Conservation (phyloP, 2,329 filamentous ascomycete genomes). For the Aciculosporium take region DNA sequence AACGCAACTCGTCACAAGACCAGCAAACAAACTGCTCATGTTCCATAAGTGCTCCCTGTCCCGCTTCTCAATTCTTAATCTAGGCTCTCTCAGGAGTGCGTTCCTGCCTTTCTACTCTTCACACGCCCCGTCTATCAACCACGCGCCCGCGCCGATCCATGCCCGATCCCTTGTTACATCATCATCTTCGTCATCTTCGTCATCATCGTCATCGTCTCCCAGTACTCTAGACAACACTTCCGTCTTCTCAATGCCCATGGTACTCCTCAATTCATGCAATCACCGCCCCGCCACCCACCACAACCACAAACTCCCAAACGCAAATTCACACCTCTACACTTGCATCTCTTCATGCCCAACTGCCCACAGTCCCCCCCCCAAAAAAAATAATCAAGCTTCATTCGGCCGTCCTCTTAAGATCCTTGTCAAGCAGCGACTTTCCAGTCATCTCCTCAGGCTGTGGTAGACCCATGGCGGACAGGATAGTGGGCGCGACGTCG, state of each 20-base stretch:
- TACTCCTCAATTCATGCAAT: background rate
- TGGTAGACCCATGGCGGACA: slow-evolving; percentile 79
- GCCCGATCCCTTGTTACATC: background rate
- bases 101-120: background rate
- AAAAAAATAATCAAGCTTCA: slow-evolving; percentile 9
- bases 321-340: slow-evolving; percentile 3
- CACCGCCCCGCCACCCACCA: background rate
- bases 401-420: slow-evolving; percentile 27
- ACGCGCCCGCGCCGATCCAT: background rate
- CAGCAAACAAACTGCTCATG: no score
- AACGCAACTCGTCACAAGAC: no score
- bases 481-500: slow-evolving; percentile 88
- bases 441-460: slow-evolving; percentile 91
- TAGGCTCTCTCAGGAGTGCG: background rate
- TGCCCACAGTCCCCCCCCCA: no score
- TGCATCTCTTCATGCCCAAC: background rate
- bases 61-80: no score
- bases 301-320: slow-evolving; percentile 3
- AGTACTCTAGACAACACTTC: slow-evolving; percentile 1
- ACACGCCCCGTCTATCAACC: background rate
- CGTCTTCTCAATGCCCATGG: slow-evolving; percentile 2
- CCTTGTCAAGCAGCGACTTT: slow-evolving; percentile 65
- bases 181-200: background rate
- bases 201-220: no score
- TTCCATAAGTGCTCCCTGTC: no score